These are phyloP conservation scores for Obelidium mucronatum DNA, from an alignment of 192 early-diverging fungal species.

Conservation along the genomic window DNA sequence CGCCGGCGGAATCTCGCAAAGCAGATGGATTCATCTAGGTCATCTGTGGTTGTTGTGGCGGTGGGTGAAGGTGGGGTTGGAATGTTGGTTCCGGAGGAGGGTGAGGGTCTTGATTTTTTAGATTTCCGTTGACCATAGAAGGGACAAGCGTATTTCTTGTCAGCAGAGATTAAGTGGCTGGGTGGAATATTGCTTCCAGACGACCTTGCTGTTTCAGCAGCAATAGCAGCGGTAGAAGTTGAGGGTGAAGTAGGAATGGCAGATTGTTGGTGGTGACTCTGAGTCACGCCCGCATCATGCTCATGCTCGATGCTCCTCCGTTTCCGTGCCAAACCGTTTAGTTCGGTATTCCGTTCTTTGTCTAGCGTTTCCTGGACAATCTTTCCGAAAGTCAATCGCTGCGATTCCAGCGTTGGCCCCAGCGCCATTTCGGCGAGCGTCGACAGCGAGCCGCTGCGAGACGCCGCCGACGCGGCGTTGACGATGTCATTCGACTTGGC, in stretches of 20 bases:
- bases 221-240: neutral
- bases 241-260: neutral
- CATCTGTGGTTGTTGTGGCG: neutral
- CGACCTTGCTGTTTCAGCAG: neutral
- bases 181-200: no score
- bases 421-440: neutral
- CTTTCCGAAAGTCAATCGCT: neutral
- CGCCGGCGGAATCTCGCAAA: conserved; percentile 17
- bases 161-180: no score
- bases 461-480: no score
- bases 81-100: neutral
- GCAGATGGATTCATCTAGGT: conserved; percentile 8
- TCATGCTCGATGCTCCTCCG: neutral
- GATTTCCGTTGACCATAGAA: conserved; percentile 8
- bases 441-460: neutral
- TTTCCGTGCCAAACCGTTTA: neutral
- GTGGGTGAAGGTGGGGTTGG: neutral
- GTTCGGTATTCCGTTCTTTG: no score
- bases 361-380: neutral
- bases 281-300: no score
- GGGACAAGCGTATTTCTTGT: conserved; percentile 2
- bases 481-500: no score
- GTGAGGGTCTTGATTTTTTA: no score
- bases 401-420: neutral
- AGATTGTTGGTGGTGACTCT: conserved; percentile 1